Percentiles rank a stretch among this genome's conserved stretches.
Conservation (phyloP, 2,329 filamentous ascomycete species). For the Diaporthe batatas region DNA sequence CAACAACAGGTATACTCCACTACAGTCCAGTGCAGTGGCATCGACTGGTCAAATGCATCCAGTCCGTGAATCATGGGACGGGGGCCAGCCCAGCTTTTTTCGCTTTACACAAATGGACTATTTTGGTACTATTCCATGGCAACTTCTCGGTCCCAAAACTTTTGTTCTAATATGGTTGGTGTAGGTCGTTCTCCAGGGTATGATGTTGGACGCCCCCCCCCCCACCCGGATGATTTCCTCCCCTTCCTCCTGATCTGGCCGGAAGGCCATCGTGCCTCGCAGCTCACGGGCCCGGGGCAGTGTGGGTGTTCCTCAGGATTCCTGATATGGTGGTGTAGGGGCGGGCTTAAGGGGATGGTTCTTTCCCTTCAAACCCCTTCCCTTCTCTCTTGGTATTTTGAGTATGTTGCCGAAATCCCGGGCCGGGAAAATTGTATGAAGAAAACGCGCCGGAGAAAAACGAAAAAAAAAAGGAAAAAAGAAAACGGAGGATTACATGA, state of each 20-base stretch:
- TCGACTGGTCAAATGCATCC: background rate
- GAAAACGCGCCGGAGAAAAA: conserved; percentile 38
- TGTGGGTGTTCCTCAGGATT: background rate
- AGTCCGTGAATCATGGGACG: background rate
- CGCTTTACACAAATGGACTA: conserved; percentile 24
- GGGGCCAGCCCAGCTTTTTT: conserved; percentile 25
- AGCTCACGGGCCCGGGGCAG: background rate
- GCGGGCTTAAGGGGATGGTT: conserved; percentile 1
- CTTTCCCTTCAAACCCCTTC: conserved; percentile 2
- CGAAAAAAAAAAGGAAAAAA: conserved; percentile 37
- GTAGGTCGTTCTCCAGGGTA: conserved; percentile 4
- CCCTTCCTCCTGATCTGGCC: conserved; percentile 7
- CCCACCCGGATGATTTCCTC: background rate
- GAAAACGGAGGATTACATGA: conserved; percentile 39
- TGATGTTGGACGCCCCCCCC: conserved; percentile 1
- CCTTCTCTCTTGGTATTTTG: conserved; percentile 42
- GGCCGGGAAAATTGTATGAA: conserved; percentile 33
- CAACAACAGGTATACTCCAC: background rate
- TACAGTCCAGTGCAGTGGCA: background rate
- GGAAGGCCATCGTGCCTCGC: background rate
- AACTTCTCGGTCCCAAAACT: conserved; percentile 12
- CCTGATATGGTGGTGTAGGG: background rate
- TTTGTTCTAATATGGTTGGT: conserved; percentile 27
- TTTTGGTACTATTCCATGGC: conserved; percentile 27
- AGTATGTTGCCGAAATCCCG: conserved; percentile 33